A percentile compares a stretch with the other conserved stretches of the same genome.
Evolutionary conservation across 805 yeast genomes (phyloP).

Genomic region (Grigorovia jiainica): DNA sequence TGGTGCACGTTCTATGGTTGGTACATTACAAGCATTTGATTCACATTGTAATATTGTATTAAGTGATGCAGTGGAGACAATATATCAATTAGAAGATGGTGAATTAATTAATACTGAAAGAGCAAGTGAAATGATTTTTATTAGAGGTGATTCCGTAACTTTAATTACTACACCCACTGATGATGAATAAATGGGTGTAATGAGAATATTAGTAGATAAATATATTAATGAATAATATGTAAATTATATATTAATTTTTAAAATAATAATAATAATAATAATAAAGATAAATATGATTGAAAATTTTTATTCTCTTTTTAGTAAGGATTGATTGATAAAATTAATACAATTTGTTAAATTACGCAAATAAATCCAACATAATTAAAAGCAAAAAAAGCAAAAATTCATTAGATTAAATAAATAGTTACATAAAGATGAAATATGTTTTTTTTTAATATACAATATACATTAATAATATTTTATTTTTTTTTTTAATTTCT

Average conservation of each 20-base stretch:
- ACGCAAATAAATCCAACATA: too few relatives aligned
- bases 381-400: too few relatives aligned
- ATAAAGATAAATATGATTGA: too few relatives aligned
- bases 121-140: slow-evolving; percentile 80
- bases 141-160: slow-evolving; percentile 96
- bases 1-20: slow-evolving; percentile 88
- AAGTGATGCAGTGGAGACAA: slow-evolving; percentile 84
- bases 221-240: not conserved
- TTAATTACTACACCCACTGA: slow-evolving; percentile 50
- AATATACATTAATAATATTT: too few relatives aligned
- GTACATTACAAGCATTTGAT: slow-evolving; percentile 87
- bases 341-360: too few relatives aligned
- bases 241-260: not conserved
- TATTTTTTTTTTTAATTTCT: too few relatives aligned
- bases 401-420: not conserved
- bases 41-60: slow-evolving; percentile 94
- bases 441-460: too few relatives aligned
- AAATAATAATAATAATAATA: not conserved
- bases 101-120: slow-evolving; percentile 39
- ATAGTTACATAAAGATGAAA: not conserved
- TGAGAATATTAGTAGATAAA: not conserved
- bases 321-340: too few relatives aligned
- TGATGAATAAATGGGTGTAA: slow-evolving; percentile 1
- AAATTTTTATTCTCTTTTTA: too few relatives aligned
- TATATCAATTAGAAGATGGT: slow-evolving; percentile 48